Evolutionary conservation across 768 basidiomycete genomes (phyloP), one percentile per base, ranked within the genome.

Genomic region (Dendrothele bispora): DNA sequence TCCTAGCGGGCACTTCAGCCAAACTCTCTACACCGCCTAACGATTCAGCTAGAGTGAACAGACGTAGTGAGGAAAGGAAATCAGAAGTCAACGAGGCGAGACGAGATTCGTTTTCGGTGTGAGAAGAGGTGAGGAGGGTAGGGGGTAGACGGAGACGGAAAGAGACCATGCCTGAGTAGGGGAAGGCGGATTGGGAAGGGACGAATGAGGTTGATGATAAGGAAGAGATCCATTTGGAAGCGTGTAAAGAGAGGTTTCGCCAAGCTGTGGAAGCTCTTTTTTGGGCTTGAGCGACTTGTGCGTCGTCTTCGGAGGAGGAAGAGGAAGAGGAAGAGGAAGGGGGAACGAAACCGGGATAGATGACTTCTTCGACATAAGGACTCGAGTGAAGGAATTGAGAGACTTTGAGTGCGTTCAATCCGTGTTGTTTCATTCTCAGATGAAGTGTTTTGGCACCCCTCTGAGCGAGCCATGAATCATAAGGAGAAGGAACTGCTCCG

Each of bases 11-110:
- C 37, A 88, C 75, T 64, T 98, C 94, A 0, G 89, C 88, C 27
- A 98, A 68, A 63, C 84, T 87, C 76, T 98, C 95, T 5, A 97
- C 91, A 0, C 94, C 95, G 1, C 95, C 95, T 4, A 98, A 68
- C 21, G 82, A 84, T 76, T 95, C 94, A 1, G 94, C 95, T 11
- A 98, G 73, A 21, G 84, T 77, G 59, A 94, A 93, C 27, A 95
- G 61, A 22, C 79, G 65, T 4, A 83, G 74, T 0, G 78, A 63
- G 0, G 78, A 80, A 47, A 95, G 62, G 70, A 97, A 94, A 50
- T 58, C n/a, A 3, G 37, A 39, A 11, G 46, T 27, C 30, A 32
- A 32, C 10, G 10, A 10, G n/a, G 30, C 30, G 10, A 32, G n/a
- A n/a, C n/a, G n/a, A n/a, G n/a, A n/a, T n/a, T n/a, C n/a, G n/a